Evolutionary conservation across 192 early-diverging fungal species (phyloP).

Genomic region (Mortierella antarctica): DNA sequence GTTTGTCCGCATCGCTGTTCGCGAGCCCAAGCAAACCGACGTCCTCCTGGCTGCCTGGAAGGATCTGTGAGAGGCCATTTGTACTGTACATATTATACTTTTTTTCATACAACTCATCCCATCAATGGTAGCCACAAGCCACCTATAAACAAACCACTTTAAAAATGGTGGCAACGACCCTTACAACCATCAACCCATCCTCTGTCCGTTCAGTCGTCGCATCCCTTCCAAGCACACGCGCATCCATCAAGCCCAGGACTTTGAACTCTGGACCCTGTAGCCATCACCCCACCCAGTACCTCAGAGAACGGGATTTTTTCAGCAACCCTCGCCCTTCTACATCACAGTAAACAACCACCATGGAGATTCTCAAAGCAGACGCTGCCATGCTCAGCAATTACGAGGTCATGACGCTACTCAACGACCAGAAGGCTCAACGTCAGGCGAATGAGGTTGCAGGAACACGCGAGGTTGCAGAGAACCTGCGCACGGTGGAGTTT

Average conservation of each 20-base stretch:
- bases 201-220: no score
- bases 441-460: conserved; percentile 51
- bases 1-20: conserved; percentile 81
- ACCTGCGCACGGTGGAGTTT: conserved; percentile 74
- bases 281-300: neutral
- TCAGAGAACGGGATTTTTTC: neutral
- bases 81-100: neutral
- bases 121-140: neutral
- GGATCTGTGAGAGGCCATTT: conserved; percentile 23
- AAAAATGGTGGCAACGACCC: no score
- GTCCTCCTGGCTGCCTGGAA: conserved; percentile 80
- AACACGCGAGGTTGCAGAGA: conserved; percentile 64
- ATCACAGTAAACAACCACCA: conserved; percentile 17
- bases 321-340: neutral
- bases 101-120: no score
- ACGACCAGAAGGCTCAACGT: conserved; percentile 63
- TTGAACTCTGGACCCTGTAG: no score
- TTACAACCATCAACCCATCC: no score
- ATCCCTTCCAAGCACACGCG: no score
- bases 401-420: conserved; percentile 71
- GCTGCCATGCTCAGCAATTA: conserved; percentile 75
- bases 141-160: no score
- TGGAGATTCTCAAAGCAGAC: conserved; percentile 72
- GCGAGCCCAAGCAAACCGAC: conserved; percentile 75
- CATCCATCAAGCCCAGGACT: no score